These are phyloP conservation scores for Phaeosphaeriaceae sp. DNA, from an alignment of 2,329 filamentous ascomycete genomes.

Conservation along the genomic window DNA sequence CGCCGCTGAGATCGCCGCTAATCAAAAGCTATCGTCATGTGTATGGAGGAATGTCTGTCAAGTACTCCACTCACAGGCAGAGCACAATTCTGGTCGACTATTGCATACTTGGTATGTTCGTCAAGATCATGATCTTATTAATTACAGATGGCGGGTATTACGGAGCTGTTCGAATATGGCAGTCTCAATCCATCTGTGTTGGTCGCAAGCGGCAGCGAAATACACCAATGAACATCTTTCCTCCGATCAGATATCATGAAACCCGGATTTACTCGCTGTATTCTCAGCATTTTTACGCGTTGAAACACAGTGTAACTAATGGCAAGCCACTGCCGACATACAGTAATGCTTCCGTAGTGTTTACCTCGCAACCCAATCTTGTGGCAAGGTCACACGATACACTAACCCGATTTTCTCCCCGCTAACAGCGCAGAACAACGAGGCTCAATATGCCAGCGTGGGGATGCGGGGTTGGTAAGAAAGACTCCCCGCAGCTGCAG, in stretches of 20 bases:
- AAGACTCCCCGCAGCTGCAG: conserved; percentile 24
- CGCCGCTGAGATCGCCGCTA: conserved; percentile 30
- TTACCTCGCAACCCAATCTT: conserved; percentile 6
- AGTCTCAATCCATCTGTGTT: conserved; percentile 3
- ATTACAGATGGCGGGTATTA: conserved; percentile 12
- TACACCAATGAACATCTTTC: neutral
- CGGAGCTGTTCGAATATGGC: conserved; percentile 1
- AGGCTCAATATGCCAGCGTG: conserved; percentile 21
- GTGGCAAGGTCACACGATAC: conserved; percentile 12
- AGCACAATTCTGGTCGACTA: conserved; percentile 18
- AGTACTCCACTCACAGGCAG: conserved; percentile 18
- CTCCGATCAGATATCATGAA: neutral
- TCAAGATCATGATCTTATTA: conserved; percentile 4
- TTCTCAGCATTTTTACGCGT: neutral
- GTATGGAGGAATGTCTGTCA: conserved; percentile 27
- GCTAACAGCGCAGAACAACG: conserved; percentile 13
- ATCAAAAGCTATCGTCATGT: conserved; percentile 31
- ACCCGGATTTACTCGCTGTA: neutral
- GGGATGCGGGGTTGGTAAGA: conserved; percentile 37
- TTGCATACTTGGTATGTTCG: conserved; percentile 17
- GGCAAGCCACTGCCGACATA: neutral
- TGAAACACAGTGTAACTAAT: neutral
- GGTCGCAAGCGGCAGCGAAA: conserved; percentile 3
- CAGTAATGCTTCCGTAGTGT: neutral
- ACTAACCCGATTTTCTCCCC: conserved; percentile 2